A percentile compares a stretch with the other conserved stretches of the same genome.
Conservation (phyloP, 2,329 filamentous ascomycete genomes). For the Cercospora brassicicola region DNA sequence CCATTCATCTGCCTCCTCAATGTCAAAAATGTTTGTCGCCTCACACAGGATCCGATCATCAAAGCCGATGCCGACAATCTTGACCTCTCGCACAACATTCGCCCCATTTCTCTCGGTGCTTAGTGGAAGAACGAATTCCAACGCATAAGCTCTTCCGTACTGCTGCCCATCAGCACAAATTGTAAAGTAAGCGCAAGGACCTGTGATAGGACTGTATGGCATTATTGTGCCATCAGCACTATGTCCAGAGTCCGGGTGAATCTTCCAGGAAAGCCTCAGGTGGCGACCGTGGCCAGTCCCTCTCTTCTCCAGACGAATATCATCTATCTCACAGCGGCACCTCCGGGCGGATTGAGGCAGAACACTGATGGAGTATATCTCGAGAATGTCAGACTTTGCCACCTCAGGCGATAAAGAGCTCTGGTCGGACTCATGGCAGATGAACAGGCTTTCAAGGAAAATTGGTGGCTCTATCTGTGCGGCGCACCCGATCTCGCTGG, state of each 20-base stretch:
- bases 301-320: neutral
- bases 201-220: conserved; percentile 6
- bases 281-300: neutral
- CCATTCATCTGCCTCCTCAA: neutral
- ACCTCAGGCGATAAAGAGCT: neutral
- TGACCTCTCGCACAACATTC: neutral
- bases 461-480: neutral
- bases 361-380: conserved; percentile 1
- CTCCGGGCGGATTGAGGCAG: neutral
- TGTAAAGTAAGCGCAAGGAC: neutral
- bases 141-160: conserved; percentile 1
- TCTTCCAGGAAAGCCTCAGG: neutral
- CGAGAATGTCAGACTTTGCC: neutral
- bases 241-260: neutral
- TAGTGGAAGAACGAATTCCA: conserved; percentile 3
- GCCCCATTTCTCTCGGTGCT: neutral
- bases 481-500: neutral
- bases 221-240: neutral
- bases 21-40: neutral
- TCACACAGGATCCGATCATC: conserved; percentile 1
- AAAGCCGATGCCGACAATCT: neutral
- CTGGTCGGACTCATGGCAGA: neutral
- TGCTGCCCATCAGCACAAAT: neutral
- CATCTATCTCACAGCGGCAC: neutral
- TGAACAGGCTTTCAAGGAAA: neutral